Conservation (phyloP, 305 asterid genomes). For the Fraxinus dipetala region DNA sequence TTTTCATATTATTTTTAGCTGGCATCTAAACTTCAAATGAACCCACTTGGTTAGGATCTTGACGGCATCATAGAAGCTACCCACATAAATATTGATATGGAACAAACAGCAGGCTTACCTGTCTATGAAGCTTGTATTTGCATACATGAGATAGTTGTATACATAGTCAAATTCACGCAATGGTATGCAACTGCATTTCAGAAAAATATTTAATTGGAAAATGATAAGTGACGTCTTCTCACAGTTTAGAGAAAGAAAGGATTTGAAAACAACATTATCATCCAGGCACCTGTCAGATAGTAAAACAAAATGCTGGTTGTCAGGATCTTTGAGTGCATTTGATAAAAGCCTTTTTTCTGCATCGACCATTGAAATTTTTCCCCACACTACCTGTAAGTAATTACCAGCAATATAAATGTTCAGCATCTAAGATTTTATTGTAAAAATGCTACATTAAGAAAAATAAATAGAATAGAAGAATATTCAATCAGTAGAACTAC, state of each 20-base stretch:
- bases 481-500: neutral
- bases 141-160: constrained; percentile 91
- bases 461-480: neutral
- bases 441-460: neutral
- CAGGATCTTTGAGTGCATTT: constrained; percentile 78
- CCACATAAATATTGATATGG: constrained; percentile 3
- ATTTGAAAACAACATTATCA: constrained; percentile 1
- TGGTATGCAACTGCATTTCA: constrained; percentile 85
- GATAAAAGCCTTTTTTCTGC: constrained; percentile 92
- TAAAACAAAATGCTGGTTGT: constrained; percentile 79
- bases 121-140: constrained; percentile 90
- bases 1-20: neutral
- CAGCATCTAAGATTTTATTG: neutral
- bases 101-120: constrained; percentile 47
- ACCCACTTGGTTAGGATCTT: neutral
- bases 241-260: neutral
- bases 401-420: constrained; percentile 11
- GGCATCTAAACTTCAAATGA: neutral
- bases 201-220: constrained; percentile 29
- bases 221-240: constrained; percentile 10
- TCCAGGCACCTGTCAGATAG: constrained; percentile 81
- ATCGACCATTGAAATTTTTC: constrained; percentile 96
- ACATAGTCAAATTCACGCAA: constrained; percentile 79
- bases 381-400: constrained; percentile 84
- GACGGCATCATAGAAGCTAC: constrained; percentile 11